Conservation (phyloP, 148 eudicot genomes). For the Camellia japonica region DNA sequence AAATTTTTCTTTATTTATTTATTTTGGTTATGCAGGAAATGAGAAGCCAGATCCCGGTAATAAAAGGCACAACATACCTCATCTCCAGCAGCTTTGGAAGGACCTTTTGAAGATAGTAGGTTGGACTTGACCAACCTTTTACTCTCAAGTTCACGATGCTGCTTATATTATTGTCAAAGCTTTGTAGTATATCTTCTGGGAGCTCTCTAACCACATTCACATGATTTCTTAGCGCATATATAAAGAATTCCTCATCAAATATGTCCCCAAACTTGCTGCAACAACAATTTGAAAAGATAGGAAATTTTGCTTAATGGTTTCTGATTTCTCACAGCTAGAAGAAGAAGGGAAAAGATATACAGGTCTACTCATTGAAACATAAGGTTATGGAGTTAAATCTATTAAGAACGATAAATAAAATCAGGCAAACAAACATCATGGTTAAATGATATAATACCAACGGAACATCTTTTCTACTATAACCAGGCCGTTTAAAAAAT, state of each 20-base stretch:
- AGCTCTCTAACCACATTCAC: constrained; percentile 81
- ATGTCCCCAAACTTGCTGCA: constrained; percentile 92
- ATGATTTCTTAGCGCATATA: constrained; percentile 75
- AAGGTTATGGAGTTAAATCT: neutral
- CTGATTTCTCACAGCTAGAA: neutral
- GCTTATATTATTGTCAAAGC: constrained; percentile 87
- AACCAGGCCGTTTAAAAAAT: neutral
- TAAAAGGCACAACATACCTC: constrained; percentile 49
- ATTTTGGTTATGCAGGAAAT: neutral
- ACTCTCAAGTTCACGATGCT: constrained; percentile 89
- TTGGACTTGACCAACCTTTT: constrained; percentile 94
- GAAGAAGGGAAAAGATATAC: neutral
- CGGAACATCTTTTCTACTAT: neutral
- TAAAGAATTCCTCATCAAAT: constrained; percentile 95
- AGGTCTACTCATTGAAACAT: neutral
- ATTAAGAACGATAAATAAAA: neutral
- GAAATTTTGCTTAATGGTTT: neutral
- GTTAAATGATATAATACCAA: neutral
- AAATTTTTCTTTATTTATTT: neutral
- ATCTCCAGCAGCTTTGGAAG: constrained; percentile 71
- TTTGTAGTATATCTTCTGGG: constrained; percentile 70
- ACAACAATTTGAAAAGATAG: constrained; percentile 14
- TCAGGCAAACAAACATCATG: neutral
- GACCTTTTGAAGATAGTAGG: constrained; percentile 79
- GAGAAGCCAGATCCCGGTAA: constrained; percentile 4